Conservation (phyloP, 371 early-diverging fungal genomes). For the Mucor racemosus region DNA sequence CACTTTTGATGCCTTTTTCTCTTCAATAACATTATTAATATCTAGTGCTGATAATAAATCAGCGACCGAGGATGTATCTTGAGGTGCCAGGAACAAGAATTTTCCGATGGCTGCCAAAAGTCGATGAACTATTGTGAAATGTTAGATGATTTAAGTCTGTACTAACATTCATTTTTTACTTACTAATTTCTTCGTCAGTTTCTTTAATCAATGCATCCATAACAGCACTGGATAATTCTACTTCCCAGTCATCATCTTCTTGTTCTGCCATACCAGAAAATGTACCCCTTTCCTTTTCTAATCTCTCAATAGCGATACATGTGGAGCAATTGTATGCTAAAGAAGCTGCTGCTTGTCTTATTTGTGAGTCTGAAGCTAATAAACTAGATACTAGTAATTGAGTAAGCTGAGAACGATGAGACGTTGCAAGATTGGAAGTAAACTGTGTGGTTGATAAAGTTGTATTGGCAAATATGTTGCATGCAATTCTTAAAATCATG, state of each 20-base stretch:
- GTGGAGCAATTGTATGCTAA: conserved; percentile 71
- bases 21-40: conserved; percentile 29
- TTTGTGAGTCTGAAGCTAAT: conserved; percentile 55
- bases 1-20: conserved; percentile 34
- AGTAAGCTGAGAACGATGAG: conserved; percentile 58
- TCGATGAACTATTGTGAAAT: conserved; percentile 37
- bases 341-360: conserved; percentile 70
- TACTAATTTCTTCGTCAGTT: conserved; percentile 50
- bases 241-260: conserved; percentile 73
- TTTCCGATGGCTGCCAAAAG: conserved; percentile 47
- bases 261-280: conserved; percentile 44
- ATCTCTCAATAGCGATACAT: conserved; percentile 50
- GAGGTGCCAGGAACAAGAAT: conserved; percentile 47
- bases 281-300: conserved; percentile 47
- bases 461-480: conserved; percentile 63
- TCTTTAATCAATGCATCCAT: conserved; percentile 64
- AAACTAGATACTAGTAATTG: conserved; percentile 65
- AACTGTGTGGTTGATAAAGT: conserved; percentile 52
- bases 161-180: not conserved
- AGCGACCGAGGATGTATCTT: conserved; percentile 31
- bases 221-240: conserved; percentile 69
- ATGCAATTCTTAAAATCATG: conserved; percentile 51
- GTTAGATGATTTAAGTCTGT: not conserved
- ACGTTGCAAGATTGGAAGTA: conserved; percentile 52
- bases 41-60: conserved; percentile 44